Percentiles rank a stretch among this genome's conserved stretches.
phyloP scores from a whole-genome alignment of 2,329 filamentous ascomycete species.

The Fusarium anguioides region DNA sequence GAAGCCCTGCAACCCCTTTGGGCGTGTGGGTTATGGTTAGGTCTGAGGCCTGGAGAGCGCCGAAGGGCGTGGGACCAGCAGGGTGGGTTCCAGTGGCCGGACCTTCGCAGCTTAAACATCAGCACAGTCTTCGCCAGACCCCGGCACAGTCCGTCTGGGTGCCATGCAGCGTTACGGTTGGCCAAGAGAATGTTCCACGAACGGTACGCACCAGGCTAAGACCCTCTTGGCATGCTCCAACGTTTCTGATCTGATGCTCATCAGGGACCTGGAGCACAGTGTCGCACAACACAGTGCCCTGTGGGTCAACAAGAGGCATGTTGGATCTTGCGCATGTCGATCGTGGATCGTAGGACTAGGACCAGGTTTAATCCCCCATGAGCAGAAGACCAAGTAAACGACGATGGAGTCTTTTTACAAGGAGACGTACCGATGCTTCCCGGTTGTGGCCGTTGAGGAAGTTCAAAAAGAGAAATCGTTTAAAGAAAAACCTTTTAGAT shows the following conservation, averaged over 20 bases:
- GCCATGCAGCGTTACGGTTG: constrained; percentile 17
- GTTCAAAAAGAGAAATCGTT: background rate
- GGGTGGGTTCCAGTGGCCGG: constrained; percentile 20
- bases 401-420: constrained; percentile 18
- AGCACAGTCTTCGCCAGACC: constrained; percentile 23
- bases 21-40: constrained; percentile 39
- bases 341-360: constrained; percentile 39
- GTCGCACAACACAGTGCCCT: constrained; percentile 3
- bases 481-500: background rate
- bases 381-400: constrained; percentile 16
- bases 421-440: constrained; percentile 34
- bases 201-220: constrained; percentile 26
- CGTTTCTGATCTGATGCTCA: constrained; percentile 37
- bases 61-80: constrained; percentile 34
- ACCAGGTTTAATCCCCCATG: constrained; percentile 39
- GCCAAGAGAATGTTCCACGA: constrained; percentile 6
- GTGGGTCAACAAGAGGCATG: constrained; percentile 30
- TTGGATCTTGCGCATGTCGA: constrained; percentile 40
- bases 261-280: constrained; percentile 20
- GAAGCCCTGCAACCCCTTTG: constrained; percentile 31
- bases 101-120: constrained; percentile 8
- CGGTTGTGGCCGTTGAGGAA: constrained; percentile 21
- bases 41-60: constrained; percentile 27
- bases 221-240: constrained; percentile 28
- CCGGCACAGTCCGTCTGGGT: constrained; percentile 21